Evolutionary conservation across 805 yeast species (phyloP).

Genomic region (Lachancea sp.): DNA sequence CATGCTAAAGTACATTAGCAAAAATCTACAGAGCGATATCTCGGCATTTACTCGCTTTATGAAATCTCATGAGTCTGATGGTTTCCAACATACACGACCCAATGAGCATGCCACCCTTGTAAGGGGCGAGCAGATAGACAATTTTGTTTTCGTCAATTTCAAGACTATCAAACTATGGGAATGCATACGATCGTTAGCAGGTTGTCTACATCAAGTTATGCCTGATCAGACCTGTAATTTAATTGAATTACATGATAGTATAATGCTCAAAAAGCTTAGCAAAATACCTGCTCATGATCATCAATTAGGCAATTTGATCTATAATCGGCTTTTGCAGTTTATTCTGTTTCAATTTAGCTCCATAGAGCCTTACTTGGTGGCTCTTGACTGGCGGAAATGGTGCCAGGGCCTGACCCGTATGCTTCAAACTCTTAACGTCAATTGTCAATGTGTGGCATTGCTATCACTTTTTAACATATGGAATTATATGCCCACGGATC

Average conservation of each 20-base stretch:
- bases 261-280: slow-evolving; percentile 17
- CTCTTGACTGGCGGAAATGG: slow-evolving; percentile 28
- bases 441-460: slow-evolving; percentile 23
- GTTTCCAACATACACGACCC: slow-evolving; percentile 6
- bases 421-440: slow-evolving; percentile 22
- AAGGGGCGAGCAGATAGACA: slow-evolving; percentile 17
- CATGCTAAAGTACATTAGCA: slow-evolving; percentile 15
- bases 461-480: slow-evolving; percentile 28
- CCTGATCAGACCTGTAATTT: slow-evolving; percentile 9
- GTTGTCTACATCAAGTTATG: slow-evolving; percentile 12
- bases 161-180: slow-evolving; percentile 25
- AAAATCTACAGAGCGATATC: slow-evolving; percentile 20
- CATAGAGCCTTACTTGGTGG: slow-evolving; percentile 7
- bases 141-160: slow-evolving; percentile 23
- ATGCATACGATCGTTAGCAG: slow-evolving; percentile 18
- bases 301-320: slow-evolving; percentile 22
- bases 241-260: slow-evolving; percentile 21
- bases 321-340: slow-evolving; percentile 24
- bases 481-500: slow-evolving; percentile 17
- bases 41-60: slow-evolving; percentile 13
- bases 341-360: slow-evolving; percentile 20
- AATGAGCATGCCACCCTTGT: slow-evolving; percentile 7
- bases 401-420: slow-evolving; percentile 20
- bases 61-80: slow-evolving; percentile 7
- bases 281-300: slow-evolving; percentile 27